Evolutionary conservation across 2,329 filamentous ascomycete genomes (phyloP).

Genomic region (Thelonectria blattea): DNA sequence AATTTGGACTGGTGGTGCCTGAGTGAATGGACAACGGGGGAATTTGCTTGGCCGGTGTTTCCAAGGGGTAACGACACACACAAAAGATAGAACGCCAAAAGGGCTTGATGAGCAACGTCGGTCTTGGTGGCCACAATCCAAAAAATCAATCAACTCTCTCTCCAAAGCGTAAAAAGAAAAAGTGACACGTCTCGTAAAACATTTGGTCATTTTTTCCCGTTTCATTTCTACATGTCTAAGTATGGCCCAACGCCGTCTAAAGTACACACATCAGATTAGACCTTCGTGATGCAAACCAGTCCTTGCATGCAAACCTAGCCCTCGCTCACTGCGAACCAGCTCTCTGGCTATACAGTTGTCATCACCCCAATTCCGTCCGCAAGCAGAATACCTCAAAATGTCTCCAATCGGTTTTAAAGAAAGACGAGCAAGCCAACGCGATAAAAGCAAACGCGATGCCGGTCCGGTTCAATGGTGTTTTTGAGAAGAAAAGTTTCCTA

Average conservation of each 20-base stretch:
- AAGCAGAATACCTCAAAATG: constrained; percentile 39
- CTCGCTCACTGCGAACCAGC: constrained; percentile 46
- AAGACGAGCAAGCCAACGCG: constrained; percentile 33
- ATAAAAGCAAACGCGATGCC: constrained; percentile 34
- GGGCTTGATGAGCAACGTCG: constrained; percentile 17
- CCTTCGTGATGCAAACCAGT: constrained; percentile 43
- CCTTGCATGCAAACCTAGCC: constrained; percentile 41
- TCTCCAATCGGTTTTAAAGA: constrained; percentile 41
- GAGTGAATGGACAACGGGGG: constrained; percentile 34
- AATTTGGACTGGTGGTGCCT: constrained; percentile 32
- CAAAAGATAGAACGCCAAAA: constrained; percentile 13
- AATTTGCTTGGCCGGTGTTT: constrained; percentile 29
- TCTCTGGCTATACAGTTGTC: constrained; percentile 47
- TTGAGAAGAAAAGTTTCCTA: constrained; percentile 36
- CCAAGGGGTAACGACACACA: constrained; percentile 15
- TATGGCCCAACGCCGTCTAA: constrained; percentile 49
- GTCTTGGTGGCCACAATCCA: constrained; percentile 19
- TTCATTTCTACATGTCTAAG: constrained; percentile 49
- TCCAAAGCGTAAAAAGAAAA: background rate
- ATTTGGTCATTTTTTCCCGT: constrained; percentile 34
- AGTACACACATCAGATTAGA: constrained; percentile 52
- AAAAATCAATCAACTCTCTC: background rate
- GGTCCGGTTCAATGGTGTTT: constrained; percentile 29
- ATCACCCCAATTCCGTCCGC: constrained; percentile 35
- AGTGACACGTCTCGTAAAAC: constrained; percentile 4